Base-by-base conservation (phyloP, 345 rosid genomes). In the Turnera subulata region DNA sequence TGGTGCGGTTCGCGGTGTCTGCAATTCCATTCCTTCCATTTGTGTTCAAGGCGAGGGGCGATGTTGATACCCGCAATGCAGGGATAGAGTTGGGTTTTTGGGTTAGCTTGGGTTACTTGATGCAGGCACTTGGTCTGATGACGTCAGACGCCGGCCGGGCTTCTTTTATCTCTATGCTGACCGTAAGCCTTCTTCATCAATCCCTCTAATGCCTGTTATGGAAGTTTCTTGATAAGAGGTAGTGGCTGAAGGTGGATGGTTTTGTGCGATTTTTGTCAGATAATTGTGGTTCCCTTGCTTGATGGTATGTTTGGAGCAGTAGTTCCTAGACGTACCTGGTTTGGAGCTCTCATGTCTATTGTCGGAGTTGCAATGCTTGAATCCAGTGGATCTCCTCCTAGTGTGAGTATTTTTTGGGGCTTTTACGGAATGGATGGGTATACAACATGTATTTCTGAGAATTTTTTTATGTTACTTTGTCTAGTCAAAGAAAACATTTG, bases 271-370 rank as follows among this genome's bases (percentile, higher is more conserved):
- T 62, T 59, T 64, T 42, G 55, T 55, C 71, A 85, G 87, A 80
- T 85, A 20, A 74, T 83, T 63, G 72, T 83, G 73, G 93, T 81
- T 66, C 93, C 93, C 2, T 55, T 81, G 71, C 82, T 85, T 46
- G 86, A 81, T 69, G 83, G 87, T 58, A 73, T 85, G 84, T 63
- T 85, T 54, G 93, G 93, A 70, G 76, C 89, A 39, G 59, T 76
- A 49, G 52, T 81, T 66, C 87, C 84, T 61, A 67, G 82, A 6
- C 66, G 61, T n/a, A 77, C 84, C 6, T 85, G 89, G 85, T 74
- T 77, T 79, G 84, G 89, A 51, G 80, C 78, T 50, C 43, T 79
- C 16, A 70, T 82, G 80, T 81, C 89, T 48, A 49, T 80, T 29
- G 12, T 73, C 19, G 85, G 89, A 35, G 82, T 86, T 51, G 82